phyloP scores from a whole-genome alignment of 192 early-diverging fungal species.

The Entomortierella beljakovae region DNA sequence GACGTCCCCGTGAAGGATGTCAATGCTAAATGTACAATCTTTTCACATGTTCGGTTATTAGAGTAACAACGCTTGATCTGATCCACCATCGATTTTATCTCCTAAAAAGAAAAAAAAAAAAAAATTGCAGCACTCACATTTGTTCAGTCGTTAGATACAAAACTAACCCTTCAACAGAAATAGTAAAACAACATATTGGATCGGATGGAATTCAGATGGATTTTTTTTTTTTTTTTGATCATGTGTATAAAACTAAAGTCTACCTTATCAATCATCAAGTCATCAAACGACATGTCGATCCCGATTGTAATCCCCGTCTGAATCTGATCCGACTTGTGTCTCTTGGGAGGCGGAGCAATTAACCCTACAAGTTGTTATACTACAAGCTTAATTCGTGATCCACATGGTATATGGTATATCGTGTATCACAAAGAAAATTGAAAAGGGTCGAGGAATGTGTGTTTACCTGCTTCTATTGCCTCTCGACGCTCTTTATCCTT shows the following conservation, averaged over 20 bases:
- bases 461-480: constrained; percentile 55
- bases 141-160: not conserved
- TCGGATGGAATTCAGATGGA: no score
- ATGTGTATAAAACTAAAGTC: not conserved
- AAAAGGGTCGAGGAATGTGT: no score
- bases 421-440: no score
- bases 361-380: constrained; percentile 37
- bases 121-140: no score
- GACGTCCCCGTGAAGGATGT: constrained; percentile 70
- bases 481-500: constrained; percentile 62
- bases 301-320: constrained; percentile 69
- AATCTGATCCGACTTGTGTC: constrained; percentile 61
- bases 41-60: constrained; percentile 66
- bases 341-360: constrained; percentile 52
- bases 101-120: constrained; percentile 44
- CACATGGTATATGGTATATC: no score
- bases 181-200: no score
- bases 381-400: no score
- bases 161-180: no score
- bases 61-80: constrained; percentile 85
- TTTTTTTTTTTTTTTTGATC: no score
- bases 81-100: constrained; percentile 74
- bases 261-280: constrained; percentile 80
- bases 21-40: constrained; percentile 67
- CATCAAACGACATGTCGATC: constrained; percentile 86